These are phyloP conservation scores for Purshia tridentata DNA, from an alignment of 306 rosid species.

Conservation along the genomic window DNA sequence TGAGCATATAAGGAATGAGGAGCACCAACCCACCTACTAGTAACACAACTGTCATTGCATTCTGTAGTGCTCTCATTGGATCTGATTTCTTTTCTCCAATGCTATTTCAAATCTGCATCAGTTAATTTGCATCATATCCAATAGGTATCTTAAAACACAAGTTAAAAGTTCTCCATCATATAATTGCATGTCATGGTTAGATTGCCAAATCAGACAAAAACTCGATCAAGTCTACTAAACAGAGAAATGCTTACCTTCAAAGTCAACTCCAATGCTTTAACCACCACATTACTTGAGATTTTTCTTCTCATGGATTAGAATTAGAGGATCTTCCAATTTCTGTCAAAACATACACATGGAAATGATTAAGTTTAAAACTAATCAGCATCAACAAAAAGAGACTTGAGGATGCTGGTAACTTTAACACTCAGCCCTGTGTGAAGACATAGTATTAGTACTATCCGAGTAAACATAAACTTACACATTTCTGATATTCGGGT, in stretches of 20 bases:
- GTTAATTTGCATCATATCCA: too few species aligned
- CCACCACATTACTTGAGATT: constrained; percentile 70
- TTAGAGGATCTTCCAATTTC: constrained; percentile 93
- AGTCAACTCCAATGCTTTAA: constrained; percentile 90
- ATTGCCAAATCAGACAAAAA: not conserved
- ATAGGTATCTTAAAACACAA: not conserved
- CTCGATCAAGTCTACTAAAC: not conserved
- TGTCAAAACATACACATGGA: constrained; percentile 27
- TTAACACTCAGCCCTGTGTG: not conserved
- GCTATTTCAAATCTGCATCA: constrained; percentile 91
- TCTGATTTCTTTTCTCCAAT: constrained; percentile 83
- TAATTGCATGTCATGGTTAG: not conserved
- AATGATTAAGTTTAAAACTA: not conserved
- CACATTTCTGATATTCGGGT: constrained; percentile 94
- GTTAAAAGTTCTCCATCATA: not conserved
- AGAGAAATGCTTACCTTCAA: constrained; percentile 56
- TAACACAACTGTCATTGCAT: constrained; percentile 78
- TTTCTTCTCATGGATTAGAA: constrained; percentile 94
- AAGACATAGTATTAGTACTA: not conserved
- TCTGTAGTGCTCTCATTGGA: constrained; percentile 82
- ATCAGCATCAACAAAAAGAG: not conserved
- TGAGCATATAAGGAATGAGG: constrained; percentile 63
- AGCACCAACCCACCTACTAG: constrained; percentile 79
- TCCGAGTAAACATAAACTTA: constrained; percentile 41
- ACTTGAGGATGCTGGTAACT: not conserved